Conservation (phyloP, 1,284 basidiomycete species). For the Austroboletus olivaceoglutinosus region DNA sequence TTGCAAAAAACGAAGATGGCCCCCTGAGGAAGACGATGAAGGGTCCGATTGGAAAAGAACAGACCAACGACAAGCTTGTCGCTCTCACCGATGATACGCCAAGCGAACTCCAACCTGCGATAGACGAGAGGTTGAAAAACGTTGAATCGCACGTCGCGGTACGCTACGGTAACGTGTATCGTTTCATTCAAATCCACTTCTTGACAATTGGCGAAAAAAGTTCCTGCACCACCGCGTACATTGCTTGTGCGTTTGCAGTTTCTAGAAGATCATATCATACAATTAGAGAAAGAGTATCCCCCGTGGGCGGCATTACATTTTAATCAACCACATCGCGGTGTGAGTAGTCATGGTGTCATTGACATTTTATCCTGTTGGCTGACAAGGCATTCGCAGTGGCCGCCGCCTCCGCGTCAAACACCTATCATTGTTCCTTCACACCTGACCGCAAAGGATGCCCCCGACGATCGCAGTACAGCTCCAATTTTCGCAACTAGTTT, state of each 20-base stretch:
- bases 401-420: constrained; percentile 68
- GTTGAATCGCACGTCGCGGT: constrained; percentile 69
- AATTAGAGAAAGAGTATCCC: constrained; percentile 73
- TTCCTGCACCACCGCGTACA: constrained; percentile 64
- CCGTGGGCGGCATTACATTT: constrained; percentile 83
- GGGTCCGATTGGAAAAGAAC: constrained; percentile 19
- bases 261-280: constrained; percentile 71
- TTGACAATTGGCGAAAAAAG: constrained; percentile 35
- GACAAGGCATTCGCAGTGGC: constrained; percentile 52
- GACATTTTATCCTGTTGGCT: constrained; percentile 1
- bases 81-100: constrained; percentile 32
- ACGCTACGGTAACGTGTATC: constrained; percentile 56
- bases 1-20: constrained; percentile 75
- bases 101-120: constrained; percentile 50
- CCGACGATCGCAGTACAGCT: constrained; percentile 13
- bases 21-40: constrained; percentile 61
- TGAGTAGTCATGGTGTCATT: constrained; percentile 39
- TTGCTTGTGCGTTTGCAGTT: constrained; percentile 62
- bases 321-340: constrained; percentile 74
- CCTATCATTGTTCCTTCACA: constrained; percentile 72
- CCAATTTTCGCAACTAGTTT: constrained; percentile 2
- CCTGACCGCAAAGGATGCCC: constrained; percentile 35
- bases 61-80: constrained; percentile 16
- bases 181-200: background rate
- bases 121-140: constrained; percentile 60